Evolutionary conservation across 495 filamentous ascomycete genomes (phyloP).

Genomic region (Monascus purpureus): DNA sequence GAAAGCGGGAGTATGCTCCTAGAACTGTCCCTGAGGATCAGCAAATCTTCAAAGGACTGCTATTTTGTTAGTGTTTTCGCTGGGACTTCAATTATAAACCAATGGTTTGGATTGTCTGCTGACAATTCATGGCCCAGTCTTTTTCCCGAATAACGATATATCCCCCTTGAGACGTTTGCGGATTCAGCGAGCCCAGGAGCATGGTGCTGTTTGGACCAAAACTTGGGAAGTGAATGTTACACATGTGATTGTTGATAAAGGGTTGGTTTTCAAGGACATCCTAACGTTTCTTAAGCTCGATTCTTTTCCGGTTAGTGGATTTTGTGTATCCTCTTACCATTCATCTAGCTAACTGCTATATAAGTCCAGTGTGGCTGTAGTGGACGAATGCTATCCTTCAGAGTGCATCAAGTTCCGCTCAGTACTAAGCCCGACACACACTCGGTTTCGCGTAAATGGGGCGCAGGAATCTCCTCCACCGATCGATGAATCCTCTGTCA

Average conservation of each 20-base stretch:
- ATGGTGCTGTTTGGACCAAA: conserved; percentile 54
- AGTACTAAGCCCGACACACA: conserved; percentile 43
- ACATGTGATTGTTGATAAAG: conserved; percentile 71
- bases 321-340: conserved; percentile 5
- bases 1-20: conserved; percentile 13
- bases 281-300: conserved; percentile 40
- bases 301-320: conserved; percentile 29
- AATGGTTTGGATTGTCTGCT: not conserved
- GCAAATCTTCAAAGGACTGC: conserved; percentile 50
- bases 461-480: conserved; percentile 2
- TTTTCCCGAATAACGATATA: conserved; percentile 68
- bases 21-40: conserved; percentile 40
- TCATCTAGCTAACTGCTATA: conserved; percentile 14
- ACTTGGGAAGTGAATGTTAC: conserved; percentile 41
- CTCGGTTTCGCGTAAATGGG: conserved; percentile 44
- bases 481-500: not conserved
- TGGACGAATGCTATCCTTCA: conserved; percentile 65
- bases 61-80: conserved; percentile 37
- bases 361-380: conserved; percentile 40
- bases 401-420: conserved; percentile 56
- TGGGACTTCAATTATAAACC: not conserved
- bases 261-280: conserved; percentile 51
- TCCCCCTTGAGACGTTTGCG: conserved; percentile 49
- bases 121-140: too few relatives aligned
- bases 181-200: conserved; percentile 61